Conservation (phyloP, 148 eudicot genomes). For the Rheum nobile region DNA sequence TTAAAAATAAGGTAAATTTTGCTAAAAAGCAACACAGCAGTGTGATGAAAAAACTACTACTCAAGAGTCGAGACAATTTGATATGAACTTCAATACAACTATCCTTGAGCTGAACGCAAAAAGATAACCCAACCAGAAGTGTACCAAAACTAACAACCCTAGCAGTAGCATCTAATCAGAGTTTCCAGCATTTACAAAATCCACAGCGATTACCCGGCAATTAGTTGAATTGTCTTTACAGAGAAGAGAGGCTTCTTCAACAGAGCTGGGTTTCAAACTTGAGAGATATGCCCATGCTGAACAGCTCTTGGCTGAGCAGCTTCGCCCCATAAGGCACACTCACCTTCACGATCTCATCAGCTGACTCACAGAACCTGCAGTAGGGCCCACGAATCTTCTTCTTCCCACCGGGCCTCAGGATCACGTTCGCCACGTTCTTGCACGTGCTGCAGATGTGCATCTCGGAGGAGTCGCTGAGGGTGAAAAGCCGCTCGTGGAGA, state of each 20-base stretch:
- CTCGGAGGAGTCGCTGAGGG: conserved; percentile 76
- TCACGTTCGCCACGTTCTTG: conserved; percentile 64
- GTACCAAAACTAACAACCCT: not conserved
- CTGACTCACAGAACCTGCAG: conserved; percentile 74
- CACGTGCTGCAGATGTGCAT: conserved; percentile 79
- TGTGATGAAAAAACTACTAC: too few species aligned
- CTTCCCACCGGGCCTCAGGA: conserved; percentile 71
- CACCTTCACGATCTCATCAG: conserved; percentile 61
- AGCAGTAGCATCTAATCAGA: not conserved
- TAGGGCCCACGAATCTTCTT: conserved; percentile 77
- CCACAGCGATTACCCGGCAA: not conserved
- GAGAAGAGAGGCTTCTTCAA: not conserved
- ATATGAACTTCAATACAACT: too few species aligned
- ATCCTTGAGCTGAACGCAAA: too few species aligned
- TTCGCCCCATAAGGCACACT: conserved; percentile 93
- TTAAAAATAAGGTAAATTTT: too few species aligned
- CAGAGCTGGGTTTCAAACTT: conserved; percentile 73
- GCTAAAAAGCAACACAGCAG: too few species aligned
- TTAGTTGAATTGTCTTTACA: not conserved
- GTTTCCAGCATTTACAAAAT: conserved; percentile 1
- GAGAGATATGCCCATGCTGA: conserved; percentile 86
- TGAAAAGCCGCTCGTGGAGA: conserved; percentile 88
- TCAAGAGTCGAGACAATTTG: too few species aligned
- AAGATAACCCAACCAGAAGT: too few species aligned
- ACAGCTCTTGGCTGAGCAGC: conserved; percentile 77